Base-by-base conservation (phyloP, 2,329 filamentous ascomycete genomes). In the Aphanoascus verrucosus region DNA sequence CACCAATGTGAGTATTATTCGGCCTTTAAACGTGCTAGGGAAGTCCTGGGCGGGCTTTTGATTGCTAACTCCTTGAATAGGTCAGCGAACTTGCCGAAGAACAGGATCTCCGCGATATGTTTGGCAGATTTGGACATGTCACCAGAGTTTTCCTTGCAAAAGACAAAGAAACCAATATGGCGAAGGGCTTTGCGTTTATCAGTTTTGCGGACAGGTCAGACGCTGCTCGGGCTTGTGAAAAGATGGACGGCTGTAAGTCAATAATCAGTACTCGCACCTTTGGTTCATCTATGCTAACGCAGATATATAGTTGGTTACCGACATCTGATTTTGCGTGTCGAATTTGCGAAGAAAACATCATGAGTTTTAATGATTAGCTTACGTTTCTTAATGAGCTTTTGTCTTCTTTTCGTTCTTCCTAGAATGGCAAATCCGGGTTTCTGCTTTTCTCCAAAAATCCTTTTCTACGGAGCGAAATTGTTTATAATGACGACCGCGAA, bases 101-200 rank as follows among this genome's bases (percentile, higher is more conserved):
- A 73, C 77, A 82, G 69, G 93, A 98, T 72, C 79, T 98, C 61
- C 87, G 93, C 69, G 89, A 95, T 70, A 90, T 98, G 83, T 98
- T 98, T 77, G 90, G 94, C 77, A 83, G 93, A 62, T 96, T 93
- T 70, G 93, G 93, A 67, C 87, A 90, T 62, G 93, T 98, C 67
- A 97, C 91, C 54, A 84, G 93, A 71, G 93, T 98, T 49, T 98
- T 98, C 79, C 74, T 98, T 65, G 93, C 93, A 65, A 97, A 96
- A 80, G 93, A 98, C 76, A 80, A 93, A 69, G 93, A 98, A 65
- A 98, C 93, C 40, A 88, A 89, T 57, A 77, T 91, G 69, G 93
- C 93, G 63, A 98, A 98, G 82, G 93, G 93, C 58, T 98, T 98
- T 70, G 94, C 94, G 23, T 98, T 98, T 72, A 94, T 98, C 78